phyloP scores from a whole-genome alignment of 192 early-diverging fungal genomes.

The Podila minutissima region DNA sequence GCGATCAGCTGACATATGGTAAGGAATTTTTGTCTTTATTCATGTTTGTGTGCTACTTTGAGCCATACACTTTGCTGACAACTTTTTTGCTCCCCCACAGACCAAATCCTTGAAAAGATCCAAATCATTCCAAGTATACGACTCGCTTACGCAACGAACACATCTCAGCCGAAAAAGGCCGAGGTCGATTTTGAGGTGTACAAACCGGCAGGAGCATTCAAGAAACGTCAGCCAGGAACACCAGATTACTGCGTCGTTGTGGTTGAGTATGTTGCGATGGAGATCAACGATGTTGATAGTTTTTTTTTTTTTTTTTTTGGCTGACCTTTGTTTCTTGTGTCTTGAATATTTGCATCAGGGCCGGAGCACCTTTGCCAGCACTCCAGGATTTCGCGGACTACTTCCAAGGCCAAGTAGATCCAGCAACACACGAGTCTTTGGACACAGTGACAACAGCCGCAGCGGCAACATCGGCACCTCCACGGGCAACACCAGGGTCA shows the following conservation, averaged over 20 bases:
- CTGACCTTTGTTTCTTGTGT: not conserved
- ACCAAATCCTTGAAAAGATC: constrained; percentile 42
- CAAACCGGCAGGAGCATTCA: constrained; percentile 51
- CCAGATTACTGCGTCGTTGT: constrained; percentile 58
- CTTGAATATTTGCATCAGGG: not conserved
- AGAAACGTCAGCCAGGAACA: constrained; percentile 57
- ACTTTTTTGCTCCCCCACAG: constrained; percentile 7
- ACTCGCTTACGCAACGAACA: not conserved
- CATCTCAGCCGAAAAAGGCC: not conserved
- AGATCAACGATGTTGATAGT: not conserved
- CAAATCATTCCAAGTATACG: constrained; percentile 42
- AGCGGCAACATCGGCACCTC: not conserved
- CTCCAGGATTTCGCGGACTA: not conserved
- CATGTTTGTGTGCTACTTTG: not conserved
- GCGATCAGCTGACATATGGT: constrained; percentile 17
- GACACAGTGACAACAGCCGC: not conserved
- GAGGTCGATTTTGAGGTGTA: constrained; percentile 57
- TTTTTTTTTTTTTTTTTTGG: not conserved
- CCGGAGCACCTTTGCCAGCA: not conserved
- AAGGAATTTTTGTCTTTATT: not conserved
- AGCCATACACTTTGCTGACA: not conserved
- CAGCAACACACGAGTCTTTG: not conserved
- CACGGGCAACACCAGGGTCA: not conserved
- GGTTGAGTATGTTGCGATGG: constrained; percentile 26
- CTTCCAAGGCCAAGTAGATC: constrained; percentile 5